A percentile compares a stretch with the other conserved stretches of the same genome.
These are phyloP conservation scores for Ophiostoma montium DNA, from an alignment of 2,329 filamentous ascomycete genomes.

Conservation along the genomic window DNA sequence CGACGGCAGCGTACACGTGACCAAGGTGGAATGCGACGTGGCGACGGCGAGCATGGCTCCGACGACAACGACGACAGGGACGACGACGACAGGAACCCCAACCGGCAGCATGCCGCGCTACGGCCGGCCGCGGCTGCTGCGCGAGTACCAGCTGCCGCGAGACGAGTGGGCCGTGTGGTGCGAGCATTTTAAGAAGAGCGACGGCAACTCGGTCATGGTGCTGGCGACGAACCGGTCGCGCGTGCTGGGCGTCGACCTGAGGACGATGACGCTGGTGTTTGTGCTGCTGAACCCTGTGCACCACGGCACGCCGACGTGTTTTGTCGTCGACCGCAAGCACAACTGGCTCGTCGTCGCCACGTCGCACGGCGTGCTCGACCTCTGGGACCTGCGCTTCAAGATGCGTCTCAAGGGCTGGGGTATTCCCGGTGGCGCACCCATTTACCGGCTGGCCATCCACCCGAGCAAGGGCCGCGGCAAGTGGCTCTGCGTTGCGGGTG, in stretches of 20 bases:
- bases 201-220: conserved; percentile 67
- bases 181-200: conserved; percentile 74
- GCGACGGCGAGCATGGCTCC: not conserved
- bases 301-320: conserved; percentile 82
- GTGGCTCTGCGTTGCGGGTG: conserved; percentile 80
- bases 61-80: not conserved
- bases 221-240: conserved; percentile 77
- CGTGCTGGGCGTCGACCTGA: conserved; percentile 71
- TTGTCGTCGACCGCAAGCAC: conserved; percentile 71
- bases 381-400: conserved; percentile 95
- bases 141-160: conserved; percentile 63
- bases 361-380: conserved; percentile 77
- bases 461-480: conserved; percentile 64
- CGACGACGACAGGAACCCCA: not conserved
- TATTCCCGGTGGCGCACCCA: conserved; percentile 62
- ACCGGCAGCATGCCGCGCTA: conserved; percentile 39
- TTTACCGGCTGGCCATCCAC: conserved; percentile 68
- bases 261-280: conserved; percentile 73
- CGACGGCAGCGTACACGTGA: conserved; percentile 80
- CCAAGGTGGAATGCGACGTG: conserved; percentile 53
- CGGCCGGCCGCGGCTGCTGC: conserved; percentile 59
- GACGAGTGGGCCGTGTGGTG: conserved; percentile 78
- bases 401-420: conserved; percentile 81
- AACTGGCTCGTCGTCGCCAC: conserved; percentile 90
- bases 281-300: conserved; percentile 75